Conservation (phyloP, 2,329 filamentous ascomycete species). For the Colletotrichum lupini region DNA sequence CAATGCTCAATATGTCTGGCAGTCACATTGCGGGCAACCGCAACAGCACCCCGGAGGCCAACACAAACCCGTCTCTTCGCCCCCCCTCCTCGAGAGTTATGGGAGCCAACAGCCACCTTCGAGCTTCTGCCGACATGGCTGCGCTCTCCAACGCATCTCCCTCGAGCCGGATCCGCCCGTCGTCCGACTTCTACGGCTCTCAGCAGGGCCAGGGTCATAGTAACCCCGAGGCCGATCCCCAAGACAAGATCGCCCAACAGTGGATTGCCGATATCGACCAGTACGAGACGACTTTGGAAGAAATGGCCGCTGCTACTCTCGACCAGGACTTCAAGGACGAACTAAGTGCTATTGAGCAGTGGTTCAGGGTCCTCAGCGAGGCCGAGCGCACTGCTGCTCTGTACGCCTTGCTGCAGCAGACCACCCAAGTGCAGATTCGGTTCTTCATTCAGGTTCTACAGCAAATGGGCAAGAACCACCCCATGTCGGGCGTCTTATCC, state of each 20-base stretch:
- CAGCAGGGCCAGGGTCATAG: conserved; percentile 75
- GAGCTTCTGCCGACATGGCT: conserved; percentile 96
- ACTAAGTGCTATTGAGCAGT: conserved; percentile 98
- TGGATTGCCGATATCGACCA: conserved; percentile 99
- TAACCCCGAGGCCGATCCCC: conserved; percentile 79
- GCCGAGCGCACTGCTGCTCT: conserved; percentile 95
- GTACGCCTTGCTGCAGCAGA: conserved; percentile 96
- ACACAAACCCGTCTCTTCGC: conserved; percentile 82
- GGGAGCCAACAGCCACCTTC: conserved; percentile 84
- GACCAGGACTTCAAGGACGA: conserved; percentile 99
- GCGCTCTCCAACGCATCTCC: conserved; percentile 76
- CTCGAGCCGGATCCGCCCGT: conserved; percentile 86
- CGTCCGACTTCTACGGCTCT: conserved; percentile 91
- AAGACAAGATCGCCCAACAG: conserved; percentile 95
- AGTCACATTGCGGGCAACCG: conserved; percentile 82
- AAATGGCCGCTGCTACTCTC: conserved; percentile 98
- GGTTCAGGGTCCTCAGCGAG: conserved; percentile 97
- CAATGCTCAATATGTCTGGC: conserved; percentile 73
- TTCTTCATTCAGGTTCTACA: conserved; percentile 99
- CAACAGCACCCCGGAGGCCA: conserved; percentile 96
- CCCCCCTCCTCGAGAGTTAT: conserved; percentile 83
- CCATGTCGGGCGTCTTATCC: conserved; percentile 94
- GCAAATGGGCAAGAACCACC: conserved; percentile 98
- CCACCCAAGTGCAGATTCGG: conserved; percentile 97
- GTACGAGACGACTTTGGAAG: conserved; percentile 97